Base-by-base conservation (phyloP, 306 rosid genomes). In the Cajanus cajan region DNA sequence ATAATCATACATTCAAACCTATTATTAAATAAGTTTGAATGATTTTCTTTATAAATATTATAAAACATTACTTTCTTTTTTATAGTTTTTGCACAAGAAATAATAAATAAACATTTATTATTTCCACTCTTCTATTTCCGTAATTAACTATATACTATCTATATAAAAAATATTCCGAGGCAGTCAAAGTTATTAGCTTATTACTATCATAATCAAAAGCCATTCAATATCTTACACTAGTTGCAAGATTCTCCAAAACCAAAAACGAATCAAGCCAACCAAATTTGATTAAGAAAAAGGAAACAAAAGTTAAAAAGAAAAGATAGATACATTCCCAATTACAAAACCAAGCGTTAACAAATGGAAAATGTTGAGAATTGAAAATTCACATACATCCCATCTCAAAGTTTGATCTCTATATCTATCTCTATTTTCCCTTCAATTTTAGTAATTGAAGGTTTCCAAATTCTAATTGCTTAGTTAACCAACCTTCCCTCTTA, bases 321-420 rank as follows among this genome's bases (percentile, higher is more conserved):
- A 24, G 9, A 22, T 54, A 57, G 24, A 55, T 52, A 16, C 36
- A 57, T 72, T 44, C 33, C 7, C 10, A 45, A n/a, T 65, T 37
- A 55, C 18, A 57, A 66, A 50, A 66, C 69, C 25, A 78, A 66
- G 73, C 76, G 61, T 36, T 65, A 72, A 19, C 19, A 66, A 9
- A 45, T 37, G 6, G 40, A 50, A 2, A 62, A 72, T 63, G 25
- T 71, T 50, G 33, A 40, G 61, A 62, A 31, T 34, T 9, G 11
- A 3, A 24, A 39, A 5, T 74, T 28, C 2, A 13, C 66, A 21
- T 14, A 12, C 19, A 54, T 43, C 40, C 13, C 19, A 54, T 43
- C 40, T 70, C 21, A 31, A 36, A 12, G 15, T 45, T 70, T 13
- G 24, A 14, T 65, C 65, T 25, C 34, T 77, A 37, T 51, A 41